These are phyloP conservation scores for Fusarium brevicatenulatum DNA, from an alignment of 2,329 filamentous ascomycete species.

Conservation along the genomic window DNA sequence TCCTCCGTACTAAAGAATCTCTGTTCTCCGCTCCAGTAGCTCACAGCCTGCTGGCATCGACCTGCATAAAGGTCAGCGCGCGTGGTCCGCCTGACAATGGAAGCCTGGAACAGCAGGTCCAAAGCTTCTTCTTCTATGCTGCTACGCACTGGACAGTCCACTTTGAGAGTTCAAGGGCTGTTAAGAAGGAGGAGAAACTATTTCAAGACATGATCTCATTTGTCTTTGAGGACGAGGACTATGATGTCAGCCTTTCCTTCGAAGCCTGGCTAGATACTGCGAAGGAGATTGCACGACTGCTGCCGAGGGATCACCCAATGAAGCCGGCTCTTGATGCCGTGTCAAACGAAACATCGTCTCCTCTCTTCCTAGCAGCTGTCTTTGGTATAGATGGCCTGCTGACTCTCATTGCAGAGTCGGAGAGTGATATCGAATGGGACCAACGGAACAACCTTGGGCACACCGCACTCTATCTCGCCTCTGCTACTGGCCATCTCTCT, in stretches of 20 bases:
- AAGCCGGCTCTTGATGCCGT: background rate
- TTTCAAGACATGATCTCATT: background rate
- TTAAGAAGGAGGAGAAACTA: background rate
- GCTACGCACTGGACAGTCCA: background rate
- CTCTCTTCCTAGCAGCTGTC: background rate
- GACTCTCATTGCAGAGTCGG: background rate
- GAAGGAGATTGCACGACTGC: background rate
- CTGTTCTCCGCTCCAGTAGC: background rate
- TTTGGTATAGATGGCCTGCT: background rate
- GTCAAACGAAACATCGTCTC: background rate
- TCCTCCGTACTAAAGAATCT: background rate
- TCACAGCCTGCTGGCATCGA: background rate
- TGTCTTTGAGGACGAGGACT: background rate
- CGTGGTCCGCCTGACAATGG: background rate
- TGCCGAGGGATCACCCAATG: background rate
- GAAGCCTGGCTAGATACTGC: background rate
- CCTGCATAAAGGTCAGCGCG: background rate
- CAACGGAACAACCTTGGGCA: background rate
- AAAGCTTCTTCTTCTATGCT: background rate
- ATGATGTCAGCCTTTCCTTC: background rate
- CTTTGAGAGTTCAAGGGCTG: background rate
- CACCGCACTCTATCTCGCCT: constrained; percentile 2
- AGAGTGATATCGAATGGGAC: background rate
- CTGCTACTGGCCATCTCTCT: background rate
- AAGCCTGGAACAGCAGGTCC: background rate